Percentiles rank a stretch among this genome's conserved stretches.
Evolutionary conservation across 164 flowering plant species (phyloP).

Genomic region (Sextonia rubra): DNA sequence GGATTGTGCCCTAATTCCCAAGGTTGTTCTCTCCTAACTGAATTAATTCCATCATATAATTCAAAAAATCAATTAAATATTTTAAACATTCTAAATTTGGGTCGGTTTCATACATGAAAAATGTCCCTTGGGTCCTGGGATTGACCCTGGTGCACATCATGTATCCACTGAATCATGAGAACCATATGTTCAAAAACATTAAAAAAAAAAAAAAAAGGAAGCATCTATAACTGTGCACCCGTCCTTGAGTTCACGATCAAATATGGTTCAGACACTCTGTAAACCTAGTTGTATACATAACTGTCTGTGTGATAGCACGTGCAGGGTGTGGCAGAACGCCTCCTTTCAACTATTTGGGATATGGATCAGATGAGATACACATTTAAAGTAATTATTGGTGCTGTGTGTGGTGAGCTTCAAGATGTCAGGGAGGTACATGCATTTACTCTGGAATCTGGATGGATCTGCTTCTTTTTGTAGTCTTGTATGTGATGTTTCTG

Average conservation of each 20-base stretch:
- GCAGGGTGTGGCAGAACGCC: slow-evolving; percentile 69
- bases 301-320: not conserved
- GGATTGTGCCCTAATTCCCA: too few relatives aligned
- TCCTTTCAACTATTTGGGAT: slow-evolving; percentile 62
- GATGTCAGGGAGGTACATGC: not conserved
- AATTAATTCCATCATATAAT: too few relatives aligned
- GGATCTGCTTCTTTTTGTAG: slow-evolving; percentile 4
- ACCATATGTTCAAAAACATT: not conserved
- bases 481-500: not conserved
- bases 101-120: too few relatives aligned
- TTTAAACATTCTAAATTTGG: too few relatives aligned
- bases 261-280: not conserved
- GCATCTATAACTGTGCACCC: too few relatives aligned
- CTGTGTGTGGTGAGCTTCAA: slow-evolving; percentile 16
- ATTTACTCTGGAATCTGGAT: not conserved
- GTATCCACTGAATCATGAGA: not conserved
- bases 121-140: not conserved
- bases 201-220: too few relatives aligned
- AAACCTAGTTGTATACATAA: not conserved
- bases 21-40: too few relatives aligned
- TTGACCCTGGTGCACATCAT: not conserved
- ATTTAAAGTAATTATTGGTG: slow-evolving; percentile 61
- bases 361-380: slow-evolving; percentile 75
- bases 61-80: too few relatives aligned
- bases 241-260: too few relatives aligned